These are phyloP conservation scores for Chlamydomonas applanata DNA, from an alignment of 139 green algal genomes.

Conservation along the genomic window DNA sequence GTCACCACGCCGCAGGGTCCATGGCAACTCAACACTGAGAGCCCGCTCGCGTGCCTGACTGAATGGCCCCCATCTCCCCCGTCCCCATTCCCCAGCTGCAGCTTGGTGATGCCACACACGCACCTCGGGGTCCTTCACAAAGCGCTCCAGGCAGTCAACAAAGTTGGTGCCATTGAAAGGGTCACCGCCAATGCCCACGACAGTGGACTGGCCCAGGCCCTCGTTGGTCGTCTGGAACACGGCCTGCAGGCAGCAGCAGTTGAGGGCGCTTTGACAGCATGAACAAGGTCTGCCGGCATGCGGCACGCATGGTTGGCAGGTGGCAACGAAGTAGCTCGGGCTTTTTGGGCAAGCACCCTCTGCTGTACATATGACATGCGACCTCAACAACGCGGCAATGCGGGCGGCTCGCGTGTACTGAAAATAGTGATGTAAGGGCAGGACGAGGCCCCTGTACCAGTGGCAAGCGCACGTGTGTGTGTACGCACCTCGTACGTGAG, in stretches of 20 bases:
- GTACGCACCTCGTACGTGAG: slow-evolving; percentile 94
- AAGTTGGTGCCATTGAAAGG: slow-evolving; percentile 99
- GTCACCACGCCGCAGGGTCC: no score
- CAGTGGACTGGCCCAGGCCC: slow-evolving; percentile 94
- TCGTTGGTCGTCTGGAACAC: slow-evolving; percentile 95
- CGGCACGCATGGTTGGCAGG: background rate
- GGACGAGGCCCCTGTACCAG: no score
- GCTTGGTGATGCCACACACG: background rate
- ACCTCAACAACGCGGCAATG: no score
- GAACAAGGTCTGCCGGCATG: no score
- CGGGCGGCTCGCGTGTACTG: no score
- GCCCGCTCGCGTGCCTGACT: no score
- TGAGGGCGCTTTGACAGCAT: background rate
- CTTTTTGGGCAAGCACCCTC: no score
- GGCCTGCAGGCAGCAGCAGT: slow-evolving; percentile 42
- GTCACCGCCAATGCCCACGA: slow-evolving; percentile 91
- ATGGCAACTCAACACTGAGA: no score
- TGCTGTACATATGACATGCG: no score
- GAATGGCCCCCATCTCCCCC: no score
- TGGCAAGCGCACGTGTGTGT: background rate
- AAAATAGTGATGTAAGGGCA: no score
- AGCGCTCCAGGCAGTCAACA: slow-evolving; percentile 94
- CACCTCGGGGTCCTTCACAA: slow-evolving; percentile 92
- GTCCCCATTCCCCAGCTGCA: background rate
- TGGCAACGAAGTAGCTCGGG: background rate